These are phyloP conservation scores for Suillus ampliporus DNA, from an alignment of 768 basidiomycete species.

Conservation along the genomic window DNA sequence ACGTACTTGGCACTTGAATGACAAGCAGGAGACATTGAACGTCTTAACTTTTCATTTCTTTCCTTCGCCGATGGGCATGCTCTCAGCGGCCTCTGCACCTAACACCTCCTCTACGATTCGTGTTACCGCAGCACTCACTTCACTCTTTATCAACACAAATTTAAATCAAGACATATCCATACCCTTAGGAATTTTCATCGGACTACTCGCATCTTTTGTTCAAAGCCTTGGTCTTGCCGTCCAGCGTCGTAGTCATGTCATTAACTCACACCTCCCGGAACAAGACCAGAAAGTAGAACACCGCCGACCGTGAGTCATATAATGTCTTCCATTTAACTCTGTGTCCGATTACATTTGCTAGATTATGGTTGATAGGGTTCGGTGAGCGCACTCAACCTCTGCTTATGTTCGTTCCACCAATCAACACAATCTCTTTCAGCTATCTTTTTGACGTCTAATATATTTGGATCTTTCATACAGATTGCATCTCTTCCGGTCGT, in stretches of 20 bases:
- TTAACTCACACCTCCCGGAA: slow-evolving; percentile 75
- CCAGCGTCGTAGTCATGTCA: slow-evolving; percentile 91
- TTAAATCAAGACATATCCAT: slow-evolving; percentile 41
- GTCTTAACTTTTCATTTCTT: neutral
- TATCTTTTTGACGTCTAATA: slow-evolving; percentile 88
- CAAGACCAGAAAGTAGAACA: slow-evolving; percentile 70
- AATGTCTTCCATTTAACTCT: neutral
- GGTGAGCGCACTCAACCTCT: slow-evolving; percentile 37
- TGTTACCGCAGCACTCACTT: slow-evolving; percentile 1
- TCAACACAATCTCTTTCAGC: slow-evolving; percentile 30
- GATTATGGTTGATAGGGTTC: slow-evolving; percentile 89
- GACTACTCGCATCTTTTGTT: slow-evolving; percentile 84
- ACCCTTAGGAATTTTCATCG: slow-evolving; percentile 54
- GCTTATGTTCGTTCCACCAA: slow-evolving; percentile 6
- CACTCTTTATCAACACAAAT: slow-evolving; percentile 8
- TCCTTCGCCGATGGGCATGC: slow-evolving; percentile 5
- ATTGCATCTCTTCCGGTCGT: slow-evolving; percentile 94
- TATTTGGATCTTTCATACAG: slow-evolving; percentile 88
- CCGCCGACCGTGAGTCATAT: slow-evolving; percentile 71
- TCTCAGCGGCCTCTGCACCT: neutral
- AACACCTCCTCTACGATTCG: slow-evolving; percentile 3
- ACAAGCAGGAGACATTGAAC: slow-evolving; percentile 7
- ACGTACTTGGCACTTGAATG: slow-evolving; percentile 9
- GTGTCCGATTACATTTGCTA: slow-evolving; percentile 32
- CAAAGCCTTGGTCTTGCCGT: slow-evolving; percentile 91